Base-by-base conservation (phyloP, 2,329 filamentous ascomycete species). In the Ophiostoma tasmaniense region DNA sequence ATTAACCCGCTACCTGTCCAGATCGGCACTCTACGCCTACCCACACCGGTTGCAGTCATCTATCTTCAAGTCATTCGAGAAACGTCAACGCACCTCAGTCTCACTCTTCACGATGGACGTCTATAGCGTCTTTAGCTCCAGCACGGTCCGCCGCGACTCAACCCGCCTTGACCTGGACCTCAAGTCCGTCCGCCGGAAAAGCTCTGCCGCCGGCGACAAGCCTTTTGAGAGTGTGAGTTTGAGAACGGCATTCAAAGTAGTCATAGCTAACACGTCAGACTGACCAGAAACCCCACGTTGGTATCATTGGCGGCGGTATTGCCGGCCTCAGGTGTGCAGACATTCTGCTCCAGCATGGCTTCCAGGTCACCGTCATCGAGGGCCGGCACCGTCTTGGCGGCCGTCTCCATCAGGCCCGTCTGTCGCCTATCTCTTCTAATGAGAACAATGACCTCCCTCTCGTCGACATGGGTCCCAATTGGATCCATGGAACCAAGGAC, bases 401-500 rank as follows among this genome's bases (percentile, higher is more conserved):
- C 1, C 83, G 90, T 39, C 81, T 90, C 37, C 78, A 82, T 68
- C 85, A 87, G 73, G 77, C 80, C 66, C 76, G 74, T 28, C 78
- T 87, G 3, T 77, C 28, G 4, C 3, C 28, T 3, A 8, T 50
- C 33, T n/a, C 20, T 20, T 33, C 33, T 33, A 33, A 5, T 22
- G 13, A 2, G 8, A 13, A 3, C 5, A 30, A 30, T 5, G 39
- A 64, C 2, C 82, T 82, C 0, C 78, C 80, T 37, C 72, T 81
- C 8, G 81, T 86, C n/a, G 85, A 88, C 72, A 77, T 85, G 39
- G 90, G 90, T 0, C 88, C 90, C n/a, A 93, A 92, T 74, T 93
- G 90, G 90, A 91, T 93, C 67, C 90, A 93, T 71, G 90, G 90
- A 42, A 91, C 88, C 6, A 80, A 85, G 0, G 82, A 88, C 71